Conservation (phyloP, 2,329 filamentous ascomycete genomes). For the Stagonosporopsis chrysanthemi region DNA sequence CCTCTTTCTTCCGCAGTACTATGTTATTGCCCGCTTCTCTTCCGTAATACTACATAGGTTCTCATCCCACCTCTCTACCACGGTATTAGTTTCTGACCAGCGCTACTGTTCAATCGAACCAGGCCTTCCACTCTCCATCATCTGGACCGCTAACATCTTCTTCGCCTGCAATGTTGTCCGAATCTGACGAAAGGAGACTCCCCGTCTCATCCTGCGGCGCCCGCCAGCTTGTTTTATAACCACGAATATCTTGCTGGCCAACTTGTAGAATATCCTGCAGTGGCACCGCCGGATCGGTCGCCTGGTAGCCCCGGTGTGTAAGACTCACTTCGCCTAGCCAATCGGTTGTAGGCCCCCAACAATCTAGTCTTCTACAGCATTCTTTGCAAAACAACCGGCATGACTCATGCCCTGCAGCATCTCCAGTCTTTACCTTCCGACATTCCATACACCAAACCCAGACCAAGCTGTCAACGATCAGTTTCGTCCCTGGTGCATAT, state of each 20-base stretch:
- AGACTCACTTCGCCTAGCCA: no score
- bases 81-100: no score
- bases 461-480: background rate
- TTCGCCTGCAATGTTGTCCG: background rate
- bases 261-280: background rate
- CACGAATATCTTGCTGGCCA: background rate
- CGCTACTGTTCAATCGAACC: background rate
- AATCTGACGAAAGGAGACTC: background rate
- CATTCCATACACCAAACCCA: slow-evolving; percentile 2
- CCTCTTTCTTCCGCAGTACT: no score
- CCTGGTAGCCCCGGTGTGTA: background rate
- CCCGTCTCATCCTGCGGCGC: background rate
- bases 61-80: no score
- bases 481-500: background rate
- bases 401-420: background rate
- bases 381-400: background rate
- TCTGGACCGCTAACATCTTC: background rate
- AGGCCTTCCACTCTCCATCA: background rate
- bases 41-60: no score
- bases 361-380: background rate
- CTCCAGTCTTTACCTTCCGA: background rate
- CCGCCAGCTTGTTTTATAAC: background rate
- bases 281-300: background rate
- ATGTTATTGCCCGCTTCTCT: no score
- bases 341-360: background rate